These are phyloP conservation scores for Solanum hybrid DNA, from an alignment of 305 asterid genomes.

Conservation along the genomic window DNA sequence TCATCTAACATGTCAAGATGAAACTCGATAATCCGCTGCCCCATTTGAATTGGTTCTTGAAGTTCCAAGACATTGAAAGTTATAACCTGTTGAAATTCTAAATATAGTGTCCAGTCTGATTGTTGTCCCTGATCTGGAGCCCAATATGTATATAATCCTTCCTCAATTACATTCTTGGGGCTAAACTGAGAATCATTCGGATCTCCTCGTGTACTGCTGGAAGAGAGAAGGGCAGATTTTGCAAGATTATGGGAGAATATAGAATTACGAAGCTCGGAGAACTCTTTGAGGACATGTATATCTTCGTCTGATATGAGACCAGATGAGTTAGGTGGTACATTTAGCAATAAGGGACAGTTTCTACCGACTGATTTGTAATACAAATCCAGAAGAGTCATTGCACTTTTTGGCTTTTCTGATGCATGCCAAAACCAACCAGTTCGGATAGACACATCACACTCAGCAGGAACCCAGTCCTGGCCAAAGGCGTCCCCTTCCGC, in stretches of 20 bases:
- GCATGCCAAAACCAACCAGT: conserved; percentile 97
- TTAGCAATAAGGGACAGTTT: conserved; percentile 70
- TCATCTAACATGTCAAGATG: conserved; percentile 47
- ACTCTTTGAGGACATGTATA: conserved; percentile 65
- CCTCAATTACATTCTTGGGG: conserved; percentile 42
- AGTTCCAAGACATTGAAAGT: conserved; percentile 62
- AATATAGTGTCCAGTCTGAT: conserved; percentile 38
- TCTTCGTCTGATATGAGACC: conserved; percentile 85
- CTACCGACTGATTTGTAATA: conserved; percentile 86
- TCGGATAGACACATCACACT: conserved; percentile 85
- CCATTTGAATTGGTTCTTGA: conserved; percentile 97
- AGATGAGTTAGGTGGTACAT: conserved; percentile 88
- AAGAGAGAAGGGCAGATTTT: conserved; percentile 35
- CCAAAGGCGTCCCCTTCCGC: conserved; percentile 75
- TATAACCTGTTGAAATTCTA: conserved; percentile 32
- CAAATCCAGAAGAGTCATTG: conserved; percentile 67
- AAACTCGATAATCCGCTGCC: conserved; percentile 61
- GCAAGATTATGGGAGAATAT: conserved; percentile 65
- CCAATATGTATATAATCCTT: conserved; percentile 63
- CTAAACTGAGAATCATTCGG: conserved; percentile 23
- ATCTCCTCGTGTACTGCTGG: conserved; percentile 66
- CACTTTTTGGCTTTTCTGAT: conserved; percentile 69
- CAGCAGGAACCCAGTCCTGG: conserved; percentile 88
- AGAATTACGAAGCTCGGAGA: conserved; percentile 42
- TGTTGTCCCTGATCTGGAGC: conserved; percentile 46